A percentile compares a stretch with the other conserved stretches of the same genome.
Conservation (phyloP, 768 basidiomycete genomes). For the Lactifluus hygrophoroides region DNA sequence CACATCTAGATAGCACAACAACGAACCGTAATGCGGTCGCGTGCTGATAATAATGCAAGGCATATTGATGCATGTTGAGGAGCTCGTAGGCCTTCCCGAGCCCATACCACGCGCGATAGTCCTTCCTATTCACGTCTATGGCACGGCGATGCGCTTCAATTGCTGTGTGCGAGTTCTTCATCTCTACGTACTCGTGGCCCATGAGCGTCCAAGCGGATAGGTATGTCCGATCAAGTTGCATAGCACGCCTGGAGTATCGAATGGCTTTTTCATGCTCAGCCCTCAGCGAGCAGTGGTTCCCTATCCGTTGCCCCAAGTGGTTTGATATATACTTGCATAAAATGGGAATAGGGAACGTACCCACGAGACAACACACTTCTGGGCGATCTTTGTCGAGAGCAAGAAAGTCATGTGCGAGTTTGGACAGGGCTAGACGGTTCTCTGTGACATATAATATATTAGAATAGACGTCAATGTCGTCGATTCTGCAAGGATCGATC, state of each 20-base stretch:
- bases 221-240: slow-evolving; percentile 91
- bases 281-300: slow-evolving; percentile 94
- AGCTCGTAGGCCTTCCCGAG: slow-evolving; percentile 97
- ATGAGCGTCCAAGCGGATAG: slow-evolving; percentile 97
- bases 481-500: slow-evolving; percentile 81
- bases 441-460: slow-evolving; percentile 96
- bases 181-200: slow-evolving; percentile 98
- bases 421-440: slow-evolving; percentile 78
- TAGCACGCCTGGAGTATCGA: slow-evolving; percentile 88
- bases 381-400: slow-evolving; percentile 87
- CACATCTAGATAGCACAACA: too few species aligned
- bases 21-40: slow-evolving; percentile 83
- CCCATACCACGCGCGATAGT: slow-evolving; percentile 98
- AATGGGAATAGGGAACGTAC: slow-evolving; percentile 36
- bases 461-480: slow-evolving; percentile 92
- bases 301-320: slow-evolving; percentile 33
- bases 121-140: slow-evolving; percentile 92
- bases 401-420: slow-evolving; percentile 86
- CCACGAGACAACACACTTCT: slow-evolving; percentile 93
- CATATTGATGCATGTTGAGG: slow-evolving; percentile 93
- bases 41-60: slow-evolving; percentile 92
- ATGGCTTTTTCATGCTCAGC: slow-evolving; percentile 94
- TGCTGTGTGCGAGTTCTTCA: slow-evolving; percentile 98
- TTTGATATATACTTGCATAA: not conserved
- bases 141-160: slow-evolving; percentile 97